A percentile compares a stretch with the other conserved stretches of the same genome.
These are phyloP conservation scores for Gossypium thurberi DNA, from an alignment of 345 rosid genomes.

Conservation along the genomic window DNA sequence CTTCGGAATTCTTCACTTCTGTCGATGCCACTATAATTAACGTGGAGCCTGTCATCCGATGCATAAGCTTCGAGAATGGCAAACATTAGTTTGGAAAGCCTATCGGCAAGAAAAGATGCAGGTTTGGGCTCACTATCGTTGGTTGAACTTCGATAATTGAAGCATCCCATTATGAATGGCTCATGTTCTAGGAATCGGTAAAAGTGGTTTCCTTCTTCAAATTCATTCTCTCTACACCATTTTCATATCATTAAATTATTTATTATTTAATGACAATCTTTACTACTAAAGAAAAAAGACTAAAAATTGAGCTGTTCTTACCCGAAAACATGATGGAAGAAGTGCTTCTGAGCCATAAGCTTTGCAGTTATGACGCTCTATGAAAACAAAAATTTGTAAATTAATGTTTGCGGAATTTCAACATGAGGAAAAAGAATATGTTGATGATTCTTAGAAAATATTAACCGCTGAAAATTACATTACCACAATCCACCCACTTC, in stretches of 20 bases:
- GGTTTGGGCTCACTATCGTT: conserved; percentile 14
- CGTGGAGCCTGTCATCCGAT: background rate
- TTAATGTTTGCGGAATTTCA: no score
- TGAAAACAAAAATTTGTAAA: no score
- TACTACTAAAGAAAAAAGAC: no score
- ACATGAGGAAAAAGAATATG: no score
- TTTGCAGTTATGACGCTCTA: conserved; percentile 73
- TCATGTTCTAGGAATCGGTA: conserved; percentile 86
- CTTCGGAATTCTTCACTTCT: conserved; percentile 19
- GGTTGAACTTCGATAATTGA: background rate
- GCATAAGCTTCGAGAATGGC: conserved; percentile 14
- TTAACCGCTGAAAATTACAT: no score
- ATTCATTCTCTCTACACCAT: conserved; percentile 54
- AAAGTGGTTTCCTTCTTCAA: conserved; percentile 76
- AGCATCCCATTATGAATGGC: conserved; percentile 17
- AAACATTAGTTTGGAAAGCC: conserved; percentile 6
- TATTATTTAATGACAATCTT: no score
- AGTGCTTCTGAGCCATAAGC: conserved; percentile 64
- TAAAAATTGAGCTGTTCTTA: conserved; percentile 15
- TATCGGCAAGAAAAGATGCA: conserved; percentile 31
- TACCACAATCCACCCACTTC: no score
- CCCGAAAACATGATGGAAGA: conserved; percentile 88
- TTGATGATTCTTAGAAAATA: no score
- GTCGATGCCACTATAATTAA: conserved; percentile 1
- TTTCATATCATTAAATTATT: background rate